Evolutionary conservation across 768 basidiomycete species (phyloP), one percentile per base, ranked within the genome.

Genomic region (Gautieria morchelliformis): DNA sequence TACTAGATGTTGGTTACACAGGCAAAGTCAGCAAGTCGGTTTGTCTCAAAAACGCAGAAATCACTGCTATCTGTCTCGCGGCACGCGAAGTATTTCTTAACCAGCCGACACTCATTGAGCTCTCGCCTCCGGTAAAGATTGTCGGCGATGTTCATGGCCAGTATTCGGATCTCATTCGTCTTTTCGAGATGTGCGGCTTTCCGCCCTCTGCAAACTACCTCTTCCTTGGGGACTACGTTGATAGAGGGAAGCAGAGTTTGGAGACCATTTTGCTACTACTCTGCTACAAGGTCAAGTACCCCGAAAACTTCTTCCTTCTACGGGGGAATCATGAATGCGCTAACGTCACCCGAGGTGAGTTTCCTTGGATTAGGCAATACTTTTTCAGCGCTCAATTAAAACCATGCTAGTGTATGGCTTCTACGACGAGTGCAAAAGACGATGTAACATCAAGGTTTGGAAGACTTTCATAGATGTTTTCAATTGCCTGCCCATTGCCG

Each of bases 141-240:
- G 96, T 98, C 17, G 96, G 96, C 27, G 96, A 99, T 71, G 94
- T 98, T 6, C 96, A 99, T 67, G 96, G 96, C 7, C 96, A 99
- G 74, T 99, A 97, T 71, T 91, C 90, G 52, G 96, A 99, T 77
- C 84, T 99, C 65, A 98, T 98, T 65, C 87, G 96, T 53, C 74
- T 99, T 47, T 99, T 99, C 66, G 96, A 98, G 72, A 98, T 98
- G 95, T 98, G 96, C 68, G 96, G 96, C 22, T 99, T 98, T 71
- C 96, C 96, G 27, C 96, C 96, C 5, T 80, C 87, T 5, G 87
- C 93, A 63, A 98, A 98, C 68, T 99, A 98, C 71, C 89, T 99
- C 60, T 99, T 98, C 78, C 80, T 99, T 45, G 96, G 96, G 45
- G 96, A 99, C 74, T 99, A 99, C 67, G 96, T 99, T 67, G 96